Conservation (phyloP, 75 land plant species). For the Pseudotsuga menziesii region DNA sequence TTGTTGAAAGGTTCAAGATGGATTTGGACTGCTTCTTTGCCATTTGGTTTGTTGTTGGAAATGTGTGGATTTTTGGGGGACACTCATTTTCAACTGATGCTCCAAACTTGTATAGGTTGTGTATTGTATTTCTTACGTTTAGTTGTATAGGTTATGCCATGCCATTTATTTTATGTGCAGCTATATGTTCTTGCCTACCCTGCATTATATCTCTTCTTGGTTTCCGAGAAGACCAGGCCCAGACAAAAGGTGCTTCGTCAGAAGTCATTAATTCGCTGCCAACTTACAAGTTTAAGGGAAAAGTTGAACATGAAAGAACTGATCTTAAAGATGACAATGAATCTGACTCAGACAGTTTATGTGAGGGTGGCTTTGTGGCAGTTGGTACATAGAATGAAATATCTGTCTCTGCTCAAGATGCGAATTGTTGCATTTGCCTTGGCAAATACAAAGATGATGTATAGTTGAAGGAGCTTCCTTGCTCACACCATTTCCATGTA, state of each 20-base stretch:
- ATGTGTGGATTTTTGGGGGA: conserved; percentile 97
- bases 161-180: conserved; percentile 90
- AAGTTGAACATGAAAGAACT: conserved; percentile 19
- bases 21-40: conserved; percentile 94
- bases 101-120: conserved; percentile 95
- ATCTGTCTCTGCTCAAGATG: conserved; percentile 73
- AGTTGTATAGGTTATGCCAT: conserved; percentile 97
- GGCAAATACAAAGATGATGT: conserved; percentile 63
- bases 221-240: conserved; percentile 59
- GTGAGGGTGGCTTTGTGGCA: conserved; percentile 67
- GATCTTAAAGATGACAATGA: conserved; percentile 31
- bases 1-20: conserved; percentile 73
- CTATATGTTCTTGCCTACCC: conserved; percentile 94
- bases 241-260: conserved; percentile 65
- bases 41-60: conserved; percentile 96
- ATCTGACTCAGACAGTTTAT: conserved; percentile 26
- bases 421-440: conserved; percentile 85
- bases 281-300: conserved; percentile 73
- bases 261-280: conserved; percentile 77
- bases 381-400: conserved; percentile 75
- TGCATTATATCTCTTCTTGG: conserved; percentile 83
- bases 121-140: conserved; percentile 86
- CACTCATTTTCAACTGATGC: conserved; percentile 79
- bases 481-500: conserved; percentile 63
- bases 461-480: conserved; percentile 69